Evolutionary conservation across 2,329 filamentous ascomycete genomes (phyloP), one percentile per base, ranked within the genome.

Genomic region (Leptographium procerum): DNA sequence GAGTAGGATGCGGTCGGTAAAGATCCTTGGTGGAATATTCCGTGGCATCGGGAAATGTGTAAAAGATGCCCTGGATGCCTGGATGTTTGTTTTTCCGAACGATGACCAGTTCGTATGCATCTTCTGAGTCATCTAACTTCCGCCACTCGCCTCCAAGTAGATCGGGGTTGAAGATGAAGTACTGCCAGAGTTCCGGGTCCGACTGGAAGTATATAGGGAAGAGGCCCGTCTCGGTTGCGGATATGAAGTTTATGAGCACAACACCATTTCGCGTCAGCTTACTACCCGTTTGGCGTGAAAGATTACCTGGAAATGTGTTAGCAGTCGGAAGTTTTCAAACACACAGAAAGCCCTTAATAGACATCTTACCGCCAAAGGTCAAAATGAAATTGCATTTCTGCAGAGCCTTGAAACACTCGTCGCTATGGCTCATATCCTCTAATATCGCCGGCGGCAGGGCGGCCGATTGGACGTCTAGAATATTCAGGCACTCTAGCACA

Each of bases 1-100:
- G 57, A 0, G 68, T 70, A 0, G 74, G 73, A 53, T 77, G 73
- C 10, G 63, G 67, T 43, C 54, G 64, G 64, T 71, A 78, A 11
- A 79, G 62, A 56, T 80, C 78, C 40, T 72, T 73, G 8, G 72
- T 77, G 8, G 70, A 67, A 62, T 69, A 78, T 60, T 77, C 73
- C 3, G 71, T 58, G 1, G 68, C 43, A 0, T 73, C 67, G 0
- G 73, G 75, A 53, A 73, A 76, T 3, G 73, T 71, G 45, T 67
- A 66, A 59, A 78, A 78, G 16, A 75, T 61, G 3, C 69, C 68
- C 55, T 75, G 70, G 55, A 64, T 57, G 1, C 69, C 69, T 0
- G 70, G 69, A 0, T 71, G 70, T 29, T 71, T 64, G 31, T 68
- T 65, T 52, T 71, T 69, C 5, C 55, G 55, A 2, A 71, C 63